A percentile compares a stretch with the other conserved stretches of the same genome.
These are phyloP conservation scores for Colletotrichum agaves DNA, from an alignment of 2,329 filamentous ascomycete species.

Conservation along the genomic window DNA sequence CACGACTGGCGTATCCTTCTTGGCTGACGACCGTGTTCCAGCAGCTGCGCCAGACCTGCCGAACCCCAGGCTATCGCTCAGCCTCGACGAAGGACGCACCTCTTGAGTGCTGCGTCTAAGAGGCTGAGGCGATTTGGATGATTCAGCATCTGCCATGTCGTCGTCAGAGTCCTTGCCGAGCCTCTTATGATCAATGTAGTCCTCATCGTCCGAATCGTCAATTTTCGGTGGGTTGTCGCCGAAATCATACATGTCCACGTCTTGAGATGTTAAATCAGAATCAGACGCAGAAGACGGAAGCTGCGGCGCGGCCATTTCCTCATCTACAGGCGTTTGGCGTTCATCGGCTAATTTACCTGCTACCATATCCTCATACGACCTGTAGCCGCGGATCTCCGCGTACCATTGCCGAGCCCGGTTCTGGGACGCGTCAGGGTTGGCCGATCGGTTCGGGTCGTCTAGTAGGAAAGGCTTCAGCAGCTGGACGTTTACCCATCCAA, in stretches of 20 bases:
- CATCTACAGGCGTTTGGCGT: not conserved
- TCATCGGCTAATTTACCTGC: not conserved
- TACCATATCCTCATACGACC: slow-evolving; percentile 33
- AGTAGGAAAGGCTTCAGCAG: slow-evolving; percentile 23
- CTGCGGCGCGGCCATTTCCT: not conserved
- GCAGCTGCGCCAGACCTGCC: slow-evolving; percentile 20
- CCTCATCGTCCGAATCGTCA: slow-evolving; percentile 33
- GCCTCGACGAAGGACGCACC: slow-evolving; percentile 25
- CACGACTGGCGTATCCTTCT: not conserved
- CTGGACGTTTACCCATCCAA: slow-evolving; percentile 28
- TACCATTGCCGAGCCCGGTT: slow-evolving; percentile 28
- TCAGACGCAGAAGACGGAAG: slow-evolving; percentile 27
- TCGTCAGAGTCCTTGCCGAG: slow-evolving; percentile 14
- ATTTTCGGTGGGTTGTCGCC: slow-evolving; percentile 39
- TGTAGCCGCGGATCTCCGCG: slow-evolving; percentile 26
- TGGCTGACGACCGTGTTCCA: slow-evolving; percentile 23
- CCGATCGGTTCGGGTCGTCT: slow-evolving; percentile 28
- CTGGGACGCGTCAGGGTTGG: slow-evolving; percentile 13
- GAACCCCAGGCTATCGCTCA: slow-evolving; percentile 3
- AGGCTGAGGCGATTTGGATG: slow-evolving; percentile 12
- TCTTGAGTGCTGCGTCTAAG: slow-evolving; percentile 33
- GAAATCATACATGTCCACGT: slow-evolving; percentile 34
- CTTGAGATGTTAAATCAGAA: slow-evolving; percentile 14
- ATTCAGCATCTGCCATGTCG: slow-evolving; percentile 19
- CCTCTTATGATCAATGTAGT: slow-evolving; percentile 15